These are phyloP conservation scores for Talaromyces sp. DNA, from an alignment of 2,329 filamentous ascomycete genomes.

Conservation along the genomic window DNA sequence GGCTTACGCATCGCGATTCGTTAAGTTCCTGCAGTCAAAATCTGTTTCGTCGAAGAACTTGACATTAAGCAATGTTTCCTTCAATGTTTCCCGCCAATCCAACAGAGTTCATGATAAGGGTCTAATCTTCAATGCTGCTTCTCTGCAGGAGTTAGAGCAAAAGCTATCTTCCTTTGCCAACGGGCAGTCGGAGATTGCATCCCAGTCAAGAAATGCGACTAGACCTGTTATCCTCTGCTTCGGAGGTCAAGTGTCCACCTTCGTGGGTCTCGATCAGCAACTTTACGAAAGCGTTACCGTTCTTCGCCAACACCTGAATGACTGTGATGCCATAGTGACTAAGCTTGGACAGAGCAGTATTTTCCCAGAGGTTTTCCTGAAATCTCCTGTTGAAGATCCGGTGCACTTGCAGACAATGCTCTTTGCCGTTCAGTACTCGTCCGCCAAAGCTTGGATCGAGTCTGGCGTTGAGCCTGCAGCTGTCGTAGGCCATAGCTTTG, in stretches of 20 bases:
- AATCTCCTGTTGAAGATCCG: conserved; percentile 30
- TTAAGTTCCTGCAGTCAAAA: not conserved
- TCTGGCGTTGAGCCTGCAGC: conserved; percentile 32
- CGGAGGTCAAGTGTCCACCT: conserved; percentile 37
- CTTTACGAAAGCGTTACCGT: conserved; percentile 29
- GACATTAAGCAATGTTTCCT: conserved; percentile 1
- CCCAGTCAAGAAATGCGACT: not conserved
- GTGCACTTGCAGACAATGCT: conserved; percentile 19
- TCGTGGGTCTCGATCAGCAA: conserved; percentile 26
- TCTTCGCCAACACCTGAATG: conserved; percentile 34
- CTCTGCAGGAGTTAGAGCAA: conserved; percentile 12
- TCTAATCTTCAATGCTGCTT: conserved; percentile 27
- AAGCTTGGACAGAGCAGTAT: conserved; percentile 24
- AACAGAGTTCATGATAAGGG: conserved; percentile 15
- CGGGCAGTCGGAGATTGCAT: not conserved
- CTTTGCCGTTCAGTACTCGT: conserved; percentile 40
- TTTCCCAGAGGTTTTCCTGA: conserved; percentile 30
- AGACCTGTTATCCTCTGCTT: conserved; percentile 37
- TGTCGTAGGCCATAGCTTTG: conserved; percentile 41
- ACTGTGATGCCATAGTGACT: conserved; percentile 31
- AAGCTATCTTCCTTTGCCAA: conserved; percentile 21
- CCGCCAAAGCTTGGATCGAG: conserved; percentile 39
- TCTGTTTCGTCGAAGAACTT: not conserved
- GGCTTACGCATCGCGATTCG: not conserved
- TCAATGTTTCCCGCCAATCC: conserved; percentile 13